Base-by-base conservation (phyloP, 208 protist species). In the Crithidia brevicula region DNA sequence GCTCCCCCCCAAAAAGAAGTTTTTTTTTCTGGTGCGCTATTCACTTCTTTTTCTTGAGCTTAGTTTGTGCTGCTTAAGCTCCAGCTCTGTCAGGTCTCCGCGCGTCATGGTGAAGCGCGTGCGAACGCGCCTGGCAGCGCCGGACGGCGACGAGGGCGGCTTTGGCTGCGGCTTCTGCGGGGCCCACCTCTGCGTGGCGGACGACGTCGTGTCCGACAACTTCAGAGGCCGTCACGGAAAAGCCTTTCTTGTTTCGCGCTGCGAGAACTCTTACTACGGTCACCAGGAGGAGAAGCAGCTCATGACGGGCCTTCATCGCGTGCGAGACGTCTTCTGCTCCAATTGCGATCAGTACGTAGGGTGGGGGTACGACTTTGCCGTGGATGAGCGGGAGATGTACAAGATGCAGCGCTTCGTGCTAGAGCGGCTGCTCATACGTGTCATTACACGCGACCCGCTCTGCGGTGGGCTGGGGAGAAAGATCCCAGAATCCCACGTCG, bases 351-450 rank as follows among this genome's bases (percentile, higher is more conserved):
- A 78, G 27, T 88, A 92, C 63, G 47, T 94, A 34, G 89, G 89
- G 13, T 94, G 89, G 86, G 86, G 74, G 22, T 94, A 94, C 71
- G 89, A 94, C 68, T 91, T 91, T 73, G 85, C 89, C 0, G 76
- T 84, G 43, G 80, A 83, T 27, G 85, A 92, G 50, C 87, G 88
- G 51, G 85, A 94, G 77, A 72, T 79, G 50, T 92, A 92, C 65
- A 94, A 94, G 57, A 66, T 91, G 22, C 76, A 86, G 57, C 83
- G 89, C 53, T 94, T 91, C 64, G 89, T 94, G 28, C 60, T 94
- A 38, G 83, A 94, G 75, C 80, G 71, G 15, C 53, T 77, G 36
- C 79, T 94, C 11, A 77, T 94, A 56, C 75, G 79, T 0, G 43
- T 33, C 18, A 74, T 90, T 16, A 57, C 25, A 10, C 62, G 53